A percentile compares a stretch with the other conserved stretches of the same genome.
Conservation (phyloP, 2,329 filamentous ascomycete genomes). For the Claviceps africana region DNA sequence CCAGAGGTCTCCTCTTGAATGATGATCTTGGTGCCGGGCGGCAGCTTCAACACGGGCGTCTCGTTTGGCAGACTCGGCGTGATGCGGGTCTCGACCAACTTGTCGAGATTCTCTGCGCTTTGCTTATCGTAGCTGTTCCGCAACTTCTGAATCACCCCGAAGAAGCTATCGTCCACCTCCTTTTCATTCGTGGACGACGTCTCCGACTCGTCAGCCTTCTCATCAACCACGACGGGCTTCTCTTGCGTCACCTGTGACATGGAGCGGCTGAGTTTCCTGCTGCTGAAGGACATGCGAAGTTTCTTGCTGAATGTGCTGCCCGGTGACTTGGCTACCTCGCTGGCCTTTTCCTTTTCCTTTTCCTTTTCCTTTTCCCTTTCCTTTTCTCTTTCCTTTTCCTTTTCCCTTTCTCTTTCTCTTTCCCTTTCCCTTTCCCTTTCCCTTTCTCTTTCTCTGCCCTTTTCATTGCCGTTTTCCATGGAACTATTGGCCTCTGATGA, state of each 20-base stretch:
- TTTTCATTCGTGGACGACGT: conserved; percentile 53
- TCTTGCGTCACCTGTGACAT: conserved; percentile 44
- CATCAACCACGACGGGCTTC: conserved; percentile 60
- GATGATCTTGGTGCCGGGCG: conserved; percentile 51
- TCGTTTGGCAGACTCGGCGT: conserved; percentile 58
- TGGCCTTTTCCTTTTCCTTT: conserved; percentile 29
- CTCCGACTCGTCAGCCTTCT: conserved; percentile 58
- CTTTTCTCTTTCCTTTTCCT: conserved; percentile 28
- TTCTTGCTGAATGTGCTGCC: conserved; percentile 68
- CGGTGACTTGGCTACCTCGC: conserved; percentile 40
- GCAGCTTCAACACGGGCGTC: conserved; percentile 62
- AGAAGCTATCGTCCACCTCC: conserved; percentile 61
- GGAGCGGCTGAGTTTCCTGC: conserved; percentile 69
- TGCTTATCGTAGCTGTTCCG: conserved; percentile 59
- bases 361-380: conserved; percentile 32
- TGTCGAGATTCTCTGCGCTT: conserved; percentile 39
- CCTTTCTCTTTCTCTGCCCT: conserved; percentile 28
- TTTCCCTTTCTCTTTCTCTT: conserved; percentile 30
- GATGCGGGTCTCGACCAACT: conserved; percentile 46
- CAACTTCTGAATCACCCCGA: conserved; percentile 59
- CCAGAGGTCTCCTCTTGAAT: conserved; percentile 55
- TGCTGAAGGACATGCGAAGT: conserved; percentile 69
- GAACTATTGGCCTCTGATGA: conserved; percentile 35
- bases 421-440: conserved; percentile 32
- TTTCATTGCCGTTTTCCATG: conserved; percentile 32